Evolutionary conservation across 2,329 filamentous ascomycete species (phyloP), one percentile per base, ranked within the genome.

Genomic region (Colletotrichum agaves): DNA sequence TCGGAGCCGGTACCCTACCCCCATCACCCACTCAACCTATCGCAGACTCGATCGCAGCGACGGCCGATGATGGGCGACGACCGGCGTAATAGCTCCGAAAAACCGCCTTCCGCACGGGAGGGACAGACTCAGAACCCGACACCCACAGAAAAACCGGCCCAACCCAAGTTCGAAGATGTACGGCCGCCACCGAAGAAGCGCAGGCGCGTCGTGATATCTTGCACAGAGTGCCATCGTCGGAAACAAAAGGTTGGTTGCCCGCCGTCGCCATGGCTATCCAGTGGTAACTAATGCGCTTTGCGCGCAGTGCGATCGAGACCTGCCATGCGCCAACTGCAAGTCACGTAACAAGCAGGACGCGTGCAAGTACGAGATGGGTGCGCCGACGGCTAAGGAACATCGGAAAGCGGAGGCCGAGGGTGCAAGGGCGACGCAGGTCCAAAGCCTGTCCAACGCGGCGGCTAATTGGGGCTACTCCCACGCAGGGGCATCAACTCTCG

Each of bases 141-240:
- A 27, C 64, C 47, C n/a, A 44, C 50, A 39, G 59, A 56, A 44
- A 63, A 39, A 8, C 37, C 17, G 17, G n/a, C 44, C 19, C 27
- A 67, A 15, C 53, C 27, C 37, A 44, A 52, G n/a, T 46, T 53
- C 15, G 53, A 64, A 49, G 65, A 65, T 23, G 61, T 39, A 33
- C 78, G 77, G 69, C 79, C 76, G 44, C 82, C 83, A 17, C 81
- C 83, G 4, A 82, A 85, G 63, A 90, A 90, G 77, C 81, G 88
- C 71, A 83, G 86, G 72, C 82, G 88, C 43, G 81, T 87, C 46
- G 86, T 90, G 49, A 87, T 90, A 64, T 89, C 87, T 7, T 90
- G 88, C 72, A 87, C 84, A 11, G 88, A 90, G 74, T 90, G 88
- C 71, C 88, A 90, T 75, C 81, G 88, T 69, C 82, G 88, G 67